Evolutionary conservation across 2,329 filamentous ascomycete genomes (phyloP).

Genomic region (Colletotrichum sublineola): DNA sequence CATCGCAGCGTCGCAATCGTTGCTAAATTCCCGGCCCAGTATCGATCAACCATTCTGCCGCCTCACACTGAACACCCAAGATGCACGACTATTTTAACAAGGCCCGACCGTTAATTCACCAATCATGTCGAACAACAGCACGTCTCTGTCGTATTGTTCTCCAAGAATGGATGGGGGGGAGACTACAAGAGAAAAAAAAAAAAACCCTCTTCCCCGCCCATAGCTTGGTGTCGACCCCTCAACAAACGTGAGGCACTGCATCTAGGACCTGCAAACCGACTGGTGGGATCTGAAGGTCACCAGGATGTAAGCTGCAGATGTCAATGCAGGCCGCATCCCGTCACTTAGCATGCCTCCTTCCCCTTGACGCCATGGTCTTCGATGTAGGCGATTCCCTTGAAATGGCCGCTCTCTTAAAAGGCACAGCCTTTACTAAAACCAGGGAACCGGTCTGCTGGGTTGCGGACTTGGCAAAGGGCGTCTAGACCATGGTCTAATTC

Average conservation of each 20-base stretch:
- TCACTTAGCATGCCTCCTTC: conserved; percentile 8
- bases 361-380: not conserved
- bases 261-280: conserved; percentile 22
- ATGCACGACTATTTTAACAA: not conserved
- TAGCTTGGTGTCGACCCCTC: conserved; percentile 36
- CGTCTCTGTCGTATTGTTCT: conserved; percentile 1
- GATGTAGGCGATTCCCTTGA: conserved; percentile 1
- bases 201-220: not conserved
- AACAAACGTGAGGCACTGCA: conserved; percentile 20
- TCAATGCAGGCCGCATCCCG: conserved; percentile 15
- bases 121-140: conserved; percentile 7
- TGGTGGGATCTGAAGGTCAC: conserved; percentile 39
- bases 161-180: not conserved
- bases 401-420: not conserved
- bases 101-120: conserved; percentile 3
- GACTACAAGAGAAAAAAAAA: not conserved
- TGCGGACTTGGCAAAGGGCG: conserved; percentile 25
- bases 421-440: conserved; percentile 17
- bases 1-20: not conserved
- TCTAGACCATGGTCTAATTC: conserved; percentile 26
- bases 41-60: conserved; percentile 11
- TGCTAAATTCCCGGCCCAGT: conserved; percentile 3
- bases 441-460: conserved; percentile 36
- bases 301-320: conserved; percentile 33
- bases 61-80: conserved; percentile 11